Evolutionary conservation across 2,329 filamentous ascomycete species (phyloP).

Genomic region (Diplodia sapinea): DNA sequence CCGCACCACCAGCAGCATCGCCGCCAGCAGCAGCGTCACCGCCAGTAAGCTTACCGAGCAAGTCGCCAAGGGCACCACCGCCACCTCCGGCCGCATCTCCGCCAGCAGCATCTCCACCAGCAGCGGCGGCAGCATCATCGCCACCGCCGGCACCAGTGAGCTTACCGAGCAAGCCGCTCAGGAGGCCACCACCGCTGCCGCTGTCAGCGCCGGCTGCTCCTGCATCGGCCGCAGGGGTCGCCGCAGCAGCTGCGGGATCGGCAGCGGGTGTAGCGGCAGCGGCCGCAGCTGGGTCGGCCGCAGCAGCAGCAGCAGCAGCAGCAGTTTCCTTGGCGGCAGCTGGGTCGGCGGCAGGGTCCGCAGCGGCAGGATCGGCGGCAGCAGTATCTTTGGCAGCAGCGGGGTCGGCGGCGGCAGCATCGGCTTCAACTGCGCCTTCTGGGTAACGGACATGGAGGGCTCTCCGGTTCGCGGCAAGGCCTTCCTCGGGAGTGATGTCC

Average conservation of each 20-base stretch:
- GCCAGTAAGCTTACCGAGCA: neutral
- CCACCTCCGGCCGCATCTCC: neutral
- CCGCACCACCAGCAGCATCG: neutral
- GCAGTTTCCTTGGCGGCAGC: neutral
- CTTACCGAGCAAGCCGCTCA: neutral
- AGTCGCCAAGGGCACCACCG: too few species aligned
- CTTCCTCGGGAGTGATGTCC: slow-evolving; percentile 10
- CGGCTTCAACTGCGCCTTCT: neutral
- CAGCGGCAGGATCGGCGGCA: too few species aligned
- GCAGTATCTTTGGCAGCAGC: neutral
- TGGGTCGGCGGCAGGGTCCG: neutral
- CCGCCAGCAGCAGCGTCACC: neutral
- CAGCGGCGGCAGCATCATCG: neutral
- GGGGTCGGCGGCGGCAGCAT: neutral
- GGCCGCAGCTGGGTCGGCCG: neutral
- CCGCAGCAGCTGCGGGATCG: neutral
- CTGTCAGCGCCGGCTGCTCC: neutral
- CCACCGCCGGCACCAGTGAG: neutral
- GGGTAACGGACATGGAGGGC: slow-evolving; percentile 17
- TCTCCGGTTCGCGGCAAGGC: slow-evolving; percentile 9
- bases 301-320: neutral
- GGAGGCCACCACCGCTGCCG: too few species aligned
- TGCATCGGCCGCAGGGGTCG: neutral
- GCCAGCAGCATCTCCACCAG: neutral
- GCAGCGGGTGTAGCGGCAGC: neutral